Evolutionary conservation across 139 green algal species (phyloP).

Genomic region (Chlorella sp.): DNA sequence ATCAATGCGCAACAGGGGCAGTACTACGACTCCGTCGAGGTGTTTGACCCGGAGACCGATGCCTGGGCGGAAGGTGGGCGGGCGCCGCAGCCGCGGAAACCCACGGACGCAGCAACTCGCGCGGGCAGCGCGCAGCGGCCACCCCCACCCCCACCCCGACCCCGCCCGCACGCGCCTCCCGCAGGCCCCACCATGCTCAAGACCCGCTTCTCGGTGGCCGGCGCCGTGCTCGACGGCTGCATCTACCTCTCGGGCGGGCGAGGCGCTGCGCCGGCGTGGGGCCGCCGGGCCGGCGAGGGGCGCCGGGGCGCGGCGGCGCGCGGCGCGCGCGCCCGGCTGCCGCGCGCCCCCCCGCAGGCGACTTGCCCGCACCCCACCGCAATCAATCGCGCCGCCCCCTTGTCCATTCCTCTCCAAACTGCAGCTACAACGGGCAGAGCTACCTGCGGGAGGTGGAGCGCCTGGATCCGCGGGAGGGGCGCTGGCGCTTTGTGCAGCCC

Average conservation of each 20-base stretch:
- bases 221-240: slow-evolving; percentile 16
- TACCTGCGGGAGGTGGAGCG: slow-evolving; percentile 41
- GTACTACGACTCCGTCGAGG: slow-evolving; percentile 38
- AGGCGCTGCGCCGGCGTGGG: slow-evolving; percentile 22
- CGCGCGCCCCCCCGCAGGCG: not conserved
- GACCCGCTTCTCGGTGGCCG: slow-evolving; percentile 46
- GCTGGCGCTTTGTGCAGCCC: slow-evolving; percentile 35
- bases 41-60: slow-evolving; percentile 37
- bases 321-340: not conserved
- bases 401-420: not conserved
- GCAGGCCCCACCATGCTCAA: slow-evolving; percentile 30
- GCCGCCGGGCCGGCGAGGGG: not conserved
- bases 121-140: too few species aligned
- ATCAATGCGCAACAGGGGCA: too few species aligned
- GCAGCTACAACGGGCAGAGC: not conserved
- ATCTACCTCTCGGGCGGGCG: slow-evolving; percentile 49
- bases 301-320: not conserved
- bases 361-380: not conserved
- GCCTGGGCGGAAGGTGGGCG: too few species aligned
- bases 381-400: not conserved
- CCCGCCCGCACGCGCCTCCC: too few species aligned
- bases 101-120: too few species aligned
- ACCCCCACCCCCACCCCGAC: too few species aligned
- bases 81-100: too few species aligned
- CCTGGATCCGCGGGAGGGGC: slow-evolving; percentile 43